Evolutionary conservation across 139 green algal species (phyloP), one percentile per base, ranked within the genome.

Genomic region (Volvox reticuliferus): DNA sequence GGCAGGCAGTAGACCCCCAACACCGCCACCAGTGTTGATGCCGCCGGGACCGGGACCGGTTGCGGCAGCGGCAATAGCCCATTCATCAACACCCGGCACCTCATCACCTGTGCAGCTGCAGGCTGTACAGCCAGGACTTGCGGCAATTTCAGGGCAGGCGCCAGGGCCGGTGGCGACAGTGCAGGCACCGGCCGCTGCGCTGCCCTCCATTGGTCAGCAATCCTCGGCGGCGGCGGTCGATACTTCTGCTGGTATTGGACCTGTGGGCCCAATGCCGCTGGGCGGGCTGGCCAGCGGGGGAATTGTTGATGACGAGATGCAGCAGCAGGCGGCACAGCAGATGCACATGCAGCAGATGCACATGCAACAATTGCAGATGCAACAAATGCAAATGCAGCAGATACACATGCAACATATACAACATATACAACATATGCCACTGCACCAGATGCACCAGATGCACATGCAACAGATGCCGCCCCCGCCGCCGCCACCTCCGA

Each of bases 381-480:
- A 79, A 37, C 35, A 88, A 65, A 36, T 68, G 79, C 78, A 84
- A 37, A 22, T 35, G 36, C 76, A 71, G 85, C 24, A 69, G 65
- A 1, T 33, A 62, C 63, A 78, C 35, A 26, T 32, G 32, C 68
- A 71, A 26, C 37, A 68, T 35, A 33, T 44, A 28, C 24, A 82
- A 20, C 81, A 88, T n/a, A 30, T 83, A 37, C 44, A 67, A 30
- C 33, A 61, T 24, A 24, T 65, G 84, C 36, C n/a, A 28, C 36
- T 44, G 36, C 44, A 82, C 65, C 35, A 76, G 80, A 80, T 89
- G 68, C 85, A 89, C 68, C 35, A 67, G 86, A 84, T 85, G 73
- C 37, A 73, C 36, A 44, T 62, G 55, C 35, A 83, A 1, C 78
- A 84, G 71, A 32, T 90, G 71, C 44, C 28, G n/a, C 44, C 44